Evolutionary conservation across 306 rosid genomes (phyloP), one percentile per base, ranked within the genome.

Genomic region (Vicia sativa): DNA sequence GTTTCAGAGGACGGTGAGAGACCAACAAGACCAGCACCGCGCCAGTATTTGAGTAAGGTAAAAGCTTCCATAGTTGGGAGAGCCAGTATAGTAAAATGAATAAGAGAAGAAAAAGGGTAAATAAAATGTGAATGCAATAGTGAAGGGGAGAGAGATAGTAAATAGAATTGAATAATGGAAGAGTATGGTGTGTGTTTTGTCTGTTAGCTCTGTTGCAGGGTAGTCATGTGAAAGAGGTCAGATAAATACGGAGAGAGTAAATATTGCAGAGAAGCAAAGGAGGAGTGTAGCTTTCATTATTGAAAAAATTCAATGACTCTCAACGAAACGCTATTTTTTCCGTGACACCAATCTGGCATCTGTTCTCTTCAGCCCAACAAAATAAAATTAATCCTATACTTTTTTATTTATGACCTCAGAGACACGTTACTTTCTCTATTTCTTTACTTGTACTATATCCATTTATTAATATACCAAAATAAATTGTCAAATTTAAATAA

Each of bases 41-140:
- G 70, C 99, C 96, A 90, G 79, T 90, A 88, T 75, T 88, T 93
- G 87, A 90, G 99, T 14, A 93, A 77, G 85, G 89, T 93, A 72
- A 93, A 93, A 81, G 96, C 89, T 88, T 93, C 99, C 99, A 93
- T 93, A 35, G 97, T 93, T 74, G 99, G 99, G 96, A 93, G 97
- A 88, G 99, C 96, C 99, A 95, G 99, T 71, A 81, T 88, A 79
- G 71, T 48, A 9, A 16, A 49, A 9, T 3, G 14, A 77, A 56
- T 9, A n/a, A 34, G 38, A 49, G 15, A 14, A 45, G 9, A 46
- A 16, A 46, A 15, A 14, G 23, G 21, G 9, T 4, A n/a, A 44
- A 6, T 12, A n/a, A 48, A 48, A 11, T 48, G 6, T 16, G 55
- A 48, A 48, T 49, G 55, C 26, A 49, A 48, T 48, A 48, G 55